phyloP scores from a whole-genome alignment of 2,329 filamentous ascomycete genomes.

The Fonsecaea pugnacius region DNA sequence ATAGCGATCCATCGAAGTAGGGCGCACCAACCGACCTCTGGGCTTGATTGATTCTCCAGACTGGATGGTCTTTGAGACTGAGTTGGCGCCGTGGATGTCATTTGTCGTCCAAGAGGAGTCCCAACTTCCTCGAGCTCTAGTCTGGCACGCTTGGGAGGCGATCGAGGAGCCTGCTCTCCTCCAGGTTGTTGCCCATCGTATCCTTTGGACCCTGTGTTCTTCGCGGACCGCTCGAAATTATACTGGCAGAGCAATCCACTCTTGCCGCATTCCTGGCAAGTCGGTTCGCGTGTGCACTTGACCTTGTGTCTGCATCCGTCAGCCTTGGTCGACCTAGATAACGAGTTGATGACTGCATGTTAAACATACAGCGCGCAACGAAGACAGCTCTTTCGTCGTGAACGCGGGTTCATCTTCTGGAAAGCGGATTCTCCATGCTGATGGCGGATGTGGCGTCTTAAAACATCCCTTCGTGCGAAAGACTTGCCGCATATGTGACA shows the following conservation, averaged over 20 bases:
- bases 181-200: background rate
- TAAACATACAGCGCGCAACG: conserved; percentile 3
- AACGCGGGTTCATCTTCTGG: background rate
- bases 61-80: background rate
- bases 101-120: background rate
- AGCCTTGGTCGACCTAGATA: background rate
- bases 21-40: background rate
- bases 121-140: background rate
- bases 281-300: conserved; percentile 5
- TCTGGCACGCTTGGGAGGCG: background rate
- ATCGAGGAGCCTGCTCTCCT: background rate
- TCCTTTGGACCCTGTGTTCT: background rate
- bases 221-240: background rate
- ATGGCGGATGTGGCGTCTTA: conserved; percentile 1
- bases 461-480: conserved; percentile 5
- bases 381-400: conserved; percentile 8
- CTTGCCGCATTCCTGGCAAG: conserved; percentile 2
- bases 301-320: conserved; percentile 4
- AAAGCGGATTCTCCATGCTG: conserved; percentile 5
- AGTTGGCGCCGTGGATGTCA: background rate
- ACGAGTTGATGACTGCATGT: background rate
- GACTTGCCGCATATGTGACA: conserved; percentile 5
- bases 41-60: background rate
- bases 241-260: conserved; percentile 9
- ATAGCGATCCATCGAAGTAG: background rate